A percentile compares a stretch with the other conserved stretches of the same genome.
These are phyloP conservation scores for Xeromyces bisporus DNA, from an alignment of 495 filamentous ascomycete species.

Conservation along the genomic window DNA sequence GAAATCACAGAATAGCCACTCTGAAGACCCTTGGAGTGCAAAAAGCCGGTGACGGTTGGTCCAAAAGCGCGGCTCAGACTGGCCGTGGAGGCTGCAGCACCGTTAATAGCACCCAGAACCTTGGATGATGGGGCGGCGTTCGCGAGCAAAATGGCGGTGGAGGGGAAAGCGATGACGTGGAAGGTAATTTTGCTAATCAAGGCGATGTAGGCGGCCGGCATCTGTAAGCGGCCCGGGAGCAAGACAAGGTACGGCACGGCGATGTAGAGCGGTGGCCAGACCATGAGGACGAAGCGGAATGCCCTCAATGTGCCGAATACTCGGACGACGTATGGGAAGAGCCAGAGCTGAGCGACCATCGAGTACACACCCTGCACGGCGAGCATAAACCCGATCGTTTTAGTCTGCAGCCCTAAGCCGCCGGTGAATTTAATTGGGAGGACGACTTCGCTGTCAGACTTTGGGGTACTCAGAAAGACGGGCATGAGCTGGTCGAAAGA, in stretches of 20 bases:
- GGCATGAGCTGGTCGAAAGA: conserved; percentile 89
- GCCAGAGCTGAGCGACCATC: conserved; percentile 62
- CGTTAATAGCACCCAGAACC: conserved; percentile 80
- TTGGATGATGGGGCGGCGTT: conserved; percentile 67
- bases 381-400: conserved; percentile 72
- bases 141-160: conserved; percentile 66
- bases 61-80: conserved; percentile 76
- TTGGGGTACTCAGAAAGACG: conserved; percentile 68
- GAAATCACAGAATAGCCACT: conserved; percentile 69
- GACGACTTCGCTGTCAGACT: conserved; percentile 33
- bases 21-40: conserved; percentile 65
- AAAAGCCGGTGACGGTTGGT: conserved; percentile 67
- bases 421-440: conserved; percentile 80
- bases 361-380: conserved; percentile 83
- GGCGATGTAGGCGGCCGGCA: conserved; percentile 53
- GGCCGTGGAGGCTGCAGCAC: conserved; percentile 77
- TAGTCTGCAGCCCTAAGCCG: conserved; percentile 65
- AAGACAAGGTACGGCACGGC: conserved; percentile 78
- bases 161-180: conserved; percentile 71
- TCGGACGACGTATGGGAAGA: conserved; percentile 59
- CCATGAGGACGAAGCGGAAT: conserved; percentile 60
- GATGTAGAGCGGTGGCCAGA: conserved; percentile 82
- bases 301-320: conserved; percentile 59
- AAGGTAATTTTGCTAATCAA: conserved; percentile 82
- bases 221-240: conserved; percentile 51